Conservation (phyloP, 2,329 filamentous ascomycete species). For the Podosphaera fusca region DNA sequence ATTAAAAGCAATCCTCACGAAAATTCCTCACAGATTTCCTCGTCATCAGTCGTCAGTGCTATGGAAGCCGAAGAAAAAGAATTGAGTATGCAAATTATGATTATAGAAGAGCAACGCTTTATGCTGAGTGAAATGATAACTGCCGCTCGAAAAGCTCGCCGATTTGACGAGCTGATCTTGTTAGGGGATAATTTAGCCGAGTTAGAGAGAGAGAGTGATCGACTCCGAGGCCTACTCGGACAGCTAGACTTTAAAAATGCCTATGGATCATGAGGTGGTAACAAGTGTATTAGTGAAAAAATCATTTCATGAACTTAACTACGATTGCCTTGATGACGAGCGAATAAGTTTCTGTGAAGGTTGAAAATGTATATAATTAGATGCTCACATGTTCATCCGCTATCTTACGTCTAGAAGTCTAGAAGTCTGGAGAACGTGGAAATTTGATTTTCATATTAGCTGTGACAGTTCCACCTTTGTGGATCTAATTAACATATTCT, state of each 20-base stretch:
- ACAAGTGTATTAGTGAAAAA: not conserved
- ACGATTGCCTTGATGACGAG: not conserved
- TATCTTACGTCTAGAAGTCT: too few species aligned
- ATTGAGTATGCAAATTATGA: slow-evolving; percentile 41
- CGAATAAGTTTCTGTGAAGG: not conserved
- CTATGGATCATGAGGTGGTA: slow-evolving; percentile 6
- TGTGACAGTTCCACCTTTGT: too few species aligned
- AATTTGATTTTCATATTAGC: too few species aligned
- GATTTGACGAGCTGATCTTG: slow-evolving; percentile 45
- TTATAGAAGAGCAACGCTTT: slow-evolving; percentile 52
- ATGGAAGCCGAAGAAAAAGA: slow-evolving; percentile 47
- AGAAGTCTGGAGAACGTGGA: too few species aligned
- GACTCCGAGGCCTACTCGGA: slow-evolving; percentile 31
- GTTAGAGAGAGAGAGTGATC: slow-evolving; percentile 40
- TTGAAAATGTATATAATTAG: too few species aligned
- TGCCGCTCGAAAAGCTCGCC: slow-evolving; percentile 40
- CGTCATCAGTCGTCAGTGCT: slow-evolving; percentile 34
- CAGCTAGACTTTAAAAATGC: slow-evolving; percentile 24
- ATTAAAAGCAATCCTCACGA: slow-evolving; percentile 34
- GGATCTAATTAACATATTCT: too few species aligned
- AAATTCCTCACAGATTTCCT: slow-evolving; percentile 26
- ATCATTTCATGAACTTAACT: not conserved
- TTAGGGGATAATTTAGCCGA: slow-evolving; percentile 42
- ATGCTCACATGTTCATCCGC: too few species aligned
- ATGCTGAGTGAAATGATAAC: slow-evolving; percentile 48